Evolutionary conservation across 495 filamentous ascomycete species (phyloP), one percentile per base, ranked within the genome.

Genomic region (Penicillium desertorum): DNA sequence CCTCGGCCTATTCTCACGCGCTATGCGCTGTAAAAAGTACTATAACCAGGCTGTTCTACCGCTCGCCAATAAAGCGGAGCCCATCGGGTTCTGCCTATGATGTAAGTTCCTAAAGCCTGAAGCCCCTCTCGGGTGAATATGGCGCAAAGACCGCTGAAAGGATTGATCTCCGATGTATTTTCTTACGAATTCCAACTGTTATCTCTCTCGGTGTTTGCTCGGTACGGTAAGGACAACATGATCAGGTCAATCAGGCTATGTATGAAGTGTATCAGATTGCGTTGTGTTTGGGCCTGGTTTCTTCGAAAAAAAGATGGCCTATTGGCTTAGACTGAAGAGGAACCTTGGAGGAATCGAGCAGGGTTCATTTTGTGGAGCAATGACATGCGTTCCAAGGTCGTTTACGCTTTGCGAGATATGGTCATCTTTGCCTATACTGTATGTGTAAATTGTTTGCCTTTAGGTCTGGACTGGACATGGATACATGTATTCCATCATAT

Each of bases 1-100:
- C 37, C 44, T 50, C 19, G 36, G 9, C 11, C 16, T 34, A 29
- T 27, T 17, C 57, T 67, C 61, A 67, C 66, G 66, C 66, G 61
- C 66, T 63, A 60, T 50, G 60, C 64, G 66, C 62, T 51, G 43
- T 11, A 34, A 34, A 34, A 34, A 34, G 10, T 34, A 57, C 54
- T 10, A 27, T 45, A 9, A 2, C 14, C 34, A 47, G 58, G 44
- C 23, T 37, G 49, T 45, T 64, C 61, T 56, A 59, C 57, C 58
- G 63, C 58, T 57, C 57, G 39, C 61, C 59, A 64, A 62, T 64
- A 16, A 52, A 37, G 37, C 39, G 50, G 39, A 52, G 20, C 53
- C 53, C 17, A 22, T 45, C 19, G 16, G 29, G 22, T 20, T 29
- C 19, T 46, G 44, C n/a, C 45, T 45, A 51, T 51, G 34, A 46